Percentiles rank a stretch among this genome's conserved stretches.
Conservation (phyloP, 2,329 filamentous ascomycete genomes). For the Ophidiomyces ophidiicola region DNA sequence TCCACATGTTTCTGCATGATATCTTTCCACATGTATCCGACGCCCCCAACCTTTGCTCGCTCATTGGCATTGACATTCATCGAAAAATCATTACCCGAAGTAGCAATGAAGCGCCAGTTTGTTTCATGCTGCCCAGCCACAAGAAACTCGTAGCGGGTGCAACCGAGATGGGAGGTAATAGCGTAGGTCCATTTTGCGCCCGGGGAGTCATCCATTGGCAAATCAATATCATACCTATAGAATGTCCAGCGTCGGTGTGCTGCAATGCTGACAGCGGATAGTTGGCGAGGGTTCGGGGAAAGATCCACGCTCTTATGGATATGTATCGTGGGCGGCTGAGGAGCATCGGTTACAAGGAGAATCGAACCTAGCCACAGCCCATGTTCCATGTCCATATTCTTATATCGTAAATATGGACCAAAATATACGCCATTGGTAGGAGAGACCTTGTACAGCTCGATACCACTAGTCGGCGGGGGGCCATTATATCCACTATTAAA, state of each 20-base stretch:
- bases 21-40: conserved; percentile 98
- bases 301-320: conserved; percentile 82
- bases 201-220: conserved; percentile 71
- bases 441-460: conserved; percentile 86
- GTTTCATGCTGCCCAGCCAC: conserved; percentile 82
- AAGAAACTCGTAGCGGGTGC: conserved; percentile 95
- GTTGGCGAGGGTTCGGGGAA: conserved; percentile 80
- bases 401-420: conserved; percentile 86
- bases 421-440: conserved; percentile 97
- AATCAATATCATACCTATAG: conserved; percentile 82
- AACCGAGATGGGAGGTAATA: conserved; percentile 90
- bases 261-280: conserved; percentile 69
- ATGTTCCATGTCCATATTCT: conserved; percentile 90
- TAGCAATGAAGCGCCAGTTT: conserved; percentile 90
- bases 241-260: conserved; percentile 92
- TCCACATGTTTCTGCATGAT: conserved; percentile 95
- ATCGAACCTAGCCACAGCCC: conserved; percentile 90
- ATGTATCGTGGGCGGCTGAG: conserved; percentile 90
- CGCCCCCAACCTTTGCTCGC: conserved; percentile 69
- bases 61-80: conserved; percentile 78
- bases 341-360: conserved; percentile 77
- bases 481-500: conserved; percentile 76
- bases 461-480: conserved; percentile 74
- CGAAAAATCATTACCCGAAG: conserved; percentile 92
- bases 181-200: conserved; percentile 93